phyloP scores from a whole-genome alignment of 495 filamentous ascomycete species.

The Podospora pseudoanserina region DNA sequence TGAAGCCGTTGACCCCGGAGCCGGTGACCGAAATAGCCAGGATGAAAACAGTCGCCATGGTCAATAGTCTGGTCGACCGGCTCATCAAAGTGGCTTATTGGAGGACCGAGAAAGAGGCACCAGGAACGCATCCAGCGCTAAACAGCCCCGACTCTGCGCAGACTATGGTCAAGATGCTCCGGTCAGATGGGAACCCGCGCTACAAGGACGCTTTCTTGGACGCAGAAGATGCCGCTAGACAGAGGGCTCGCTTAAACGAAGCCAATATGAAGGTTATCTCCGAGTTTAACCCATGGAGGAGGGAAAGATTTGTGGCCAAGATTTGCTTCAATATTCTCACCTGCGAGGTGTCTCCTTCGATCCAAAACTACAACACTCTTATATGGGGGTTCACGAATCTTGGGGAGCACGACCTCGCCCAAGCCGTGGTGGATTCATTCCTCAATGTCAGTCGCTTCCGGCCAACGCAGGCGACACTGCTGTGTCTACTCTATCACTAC shows the following conservation, averaged over 20 bases:
- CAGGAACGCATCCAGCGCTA: conserved; percentile 2
- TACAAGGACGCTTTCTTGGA: conserved; percentile 31
- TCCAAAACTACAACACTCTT: conserved; percentile 64
- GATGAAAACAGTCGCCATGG: conserved; percentile 12
- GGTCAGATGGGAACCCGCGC: conserved; percentile 35
- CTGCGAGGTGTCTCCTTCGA: conserved; percentile 52
- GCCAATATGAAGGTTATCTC: conserved; percentile 34
- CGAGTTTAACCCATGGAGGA: conserved; percentile 19
- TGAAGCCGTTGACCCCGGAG: conserved; percentile 10
- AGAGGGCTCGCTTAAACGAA: conserved; percentile 32
- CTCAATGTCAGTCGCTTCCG: conserved; percentile 45
- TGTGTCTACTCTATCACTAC: conserved; percentile 55
- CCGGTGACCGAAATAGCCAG: conserved; percentile 16
- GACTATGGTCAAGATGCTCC: conserved; percentile 29
- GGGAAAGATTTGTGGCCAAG: conserved; percentile 44
- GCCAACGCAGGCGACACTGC: conserved; percentile 52
- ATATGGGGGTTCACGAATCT: conserved; percentile 55
- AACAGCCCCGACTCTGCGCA: conserved; percentile 31
- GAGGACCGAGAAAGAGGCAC: conserved; percentile 14
- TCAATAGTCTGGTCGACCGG: conserved; percentile 26
- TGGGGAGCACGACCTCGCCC: conserved; percentile 47
- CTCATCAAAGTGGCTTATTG: conserved; percentile 26
- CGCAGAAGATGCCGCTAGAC: conserved; percentile 5
- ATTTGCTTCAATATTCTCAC: conserved; percentile 66
- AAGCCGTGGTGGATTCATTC: conserved; percentile 51